Base-by-base conservation (phyloP, 306 rosid species). In the Heteromeles arbutifolia region DNA sequence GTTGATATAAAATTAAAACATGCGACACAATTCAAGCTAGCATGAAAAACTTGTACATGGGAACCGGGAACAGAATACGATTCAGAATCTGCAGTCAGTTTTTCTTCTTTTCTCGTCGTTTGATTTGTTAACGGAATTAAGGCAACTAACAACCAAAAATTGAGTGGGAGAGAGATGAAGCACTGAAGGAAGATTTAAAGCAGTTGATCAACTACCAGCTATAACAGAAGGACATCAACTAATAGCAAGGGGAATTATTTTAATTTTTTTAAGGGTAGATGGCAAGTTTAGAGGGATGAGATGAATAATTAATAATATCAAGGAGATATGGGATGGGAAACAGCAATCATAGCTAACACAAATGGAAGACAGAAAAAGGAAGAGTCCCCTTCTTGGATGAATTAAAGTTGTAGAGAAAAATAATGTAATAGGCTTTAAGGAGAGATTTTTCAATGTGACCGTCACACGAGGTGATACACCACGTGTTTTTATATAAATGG, bases 331-430 rank as follows among this genome's bases (percentile, higher is more conserved):
- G 66, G 82, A 81, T 78, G 34, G 86, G 90, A 81, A 84, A 86
- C 91, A 83, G 80, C 85, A 82, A 90, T 94, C 77, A 91, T 90
- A 85, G 86, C 80, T 81, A 53, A 80, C 89, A 85, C 86, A 88
- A 85, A 87, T 87, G 77, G 64, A 59, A 85, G 52, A 4, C 72
- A 26, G 78, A 77, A 88, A 91, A 82, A 79, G 84, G 81, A 84
- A 69, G 26, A 71, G 77, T 56, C 58, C 76, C 63, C 77, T 48
- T 48, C 79, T 83, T 69, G 75, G 48, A 43, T 32, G 80, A 78
- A 48, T 4, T 14, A 48, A 86, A 67, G 78, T 44, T 39, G 86
- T 25, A 65, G 78, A 26, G 82, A 81, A 41, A 28, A 79, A 79
- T 4, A 73, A 80, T 74, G 62, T 85, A 67, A 70, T 82, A 65